Conservation (phyloP, 1,284 basidiomycete species). For the Trametes sp. region DNA sequence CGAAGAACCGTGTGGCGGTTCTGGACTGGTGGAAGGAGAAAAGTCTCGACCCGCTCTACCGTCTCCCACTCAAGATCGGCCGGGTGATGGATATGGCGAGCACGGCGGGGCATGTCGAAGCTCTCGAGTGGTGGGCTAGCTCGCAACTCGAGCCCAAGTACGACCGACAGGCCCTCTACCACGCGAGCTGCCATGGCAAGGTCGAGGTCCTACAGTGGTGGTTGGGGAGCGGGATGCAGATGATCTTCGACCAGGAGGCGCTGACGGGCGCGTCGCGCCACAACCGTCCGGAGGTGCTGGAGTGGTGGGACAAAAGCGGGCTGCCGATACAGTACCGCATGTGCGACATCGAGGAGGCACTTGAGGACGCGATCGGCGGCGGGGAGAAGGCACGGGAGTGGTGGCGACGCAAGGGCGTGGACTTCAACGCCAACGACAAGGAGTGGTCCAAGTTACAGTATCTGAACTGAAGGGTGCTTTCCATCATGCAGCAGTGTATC, state of each 20-base stretch:
- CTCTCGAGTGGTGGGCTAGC: constrained; percentile 84
- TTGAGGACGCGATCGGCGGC: constrained; percentile 83
- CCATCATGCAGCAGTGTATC: constrained; percentile 1
- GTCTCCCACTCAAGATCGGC: constrained; percentile 76
- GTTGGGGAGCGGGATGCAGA: constrained; percentile 75
- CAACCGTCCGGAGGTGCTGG: constrained; percentile 80
- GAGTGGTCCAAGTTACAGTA: constrained; percentile 85
- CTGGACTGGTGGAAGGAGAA: constrained; percentile 80
- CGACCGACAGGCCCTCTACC: constrained; percentile 75
- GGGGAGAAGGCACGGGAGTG: constrained; percentile 74
- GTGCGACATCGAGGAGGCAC: constrained; percentile 86
- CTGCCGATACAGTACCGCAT: constrained; percentile 81
- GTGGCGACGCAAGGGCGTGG: constrained; percentile 81
- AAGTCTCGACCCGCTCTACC: constrained; percentile 22
- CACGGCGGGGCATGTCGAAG: constrained; percentile 71
- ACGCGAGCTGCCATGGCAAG: constrained; percentile 81
- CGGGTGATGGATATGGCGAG: constrained; percentile 84
- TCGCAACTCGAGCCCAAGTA: constrained; percentile 79
- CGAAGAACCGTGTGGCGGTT: constrained; percentile 73
- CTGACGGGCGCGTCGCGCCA: constrained; percentile 80
- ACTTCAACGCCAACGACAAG: constrained; percentile 80
- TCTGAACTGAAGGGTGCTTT: constrained; percentile 52
- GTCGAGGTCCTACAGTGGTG: constrained; percentile 86
- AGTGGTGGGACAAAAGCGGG: constrained; percentile 85
- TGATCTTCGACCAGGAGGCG: constrained; percentile 81